Evolutionary conservation across 805 yeast species (phyloP), one percentile per base, ranked within the genome.

Genomic region (Vanderwaltozyma yarrowii): DNA sequence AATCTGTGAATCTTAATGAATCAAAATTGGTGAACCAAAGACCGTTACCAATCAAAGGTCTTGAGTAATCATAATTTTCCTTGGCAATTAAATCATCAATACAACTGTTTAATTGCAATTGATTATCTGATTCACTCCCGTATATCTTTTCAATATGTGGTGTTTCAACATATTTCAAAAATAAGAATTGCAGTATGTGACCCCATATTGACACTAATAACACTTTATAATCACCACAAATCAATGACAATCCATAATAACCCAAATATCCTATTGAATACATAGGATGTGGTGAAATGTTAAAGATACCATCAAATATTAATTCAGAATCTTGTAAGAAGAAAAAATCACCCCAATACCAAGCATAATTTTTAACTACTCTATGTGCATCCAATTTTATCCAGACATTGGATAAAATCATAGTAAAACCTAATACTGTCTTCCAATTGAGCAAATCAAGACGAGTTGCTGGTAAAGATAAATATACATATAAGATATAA

Each of bases 301-400:
- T 89, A 57, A 83, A 84, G 8, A 84, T 89, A 31, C 94, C 95
- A 56, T 85, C 94, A 61, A 84, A 84, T 23, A 83, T 79, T 49
- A 84, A 69, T 40, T 80, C 80, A 31, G 69, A 61, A 39, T 74
- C 77, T 55, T 81, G 82, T 38, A 86, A 65, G 62, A 84, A 84
- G 70, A 84, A 84, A 62, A 84, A 84, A 60, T 85, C 95, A 18
- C 95, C 95, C 95, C 95, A 84, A 60, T 84, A 84, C 95, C 95
- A 84, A 9, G 95, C 95, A 56, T 78, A 84, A 54, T 84, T 94
- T 58, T 83, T 84, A 41, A 84, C 87, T n/a, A 84, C 86, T 46
- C 87, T 71, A 58, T 84, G 95, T 26, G 94, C 94, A 57, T 85
- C 88, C 16, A 83, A 61, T 56, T 84, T 84, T 32, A 84, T 94